Evolutionary conservation across 805 yeast genomes (phyloP).

Genomic region (Wickerhamia fluorescens): DNA sequence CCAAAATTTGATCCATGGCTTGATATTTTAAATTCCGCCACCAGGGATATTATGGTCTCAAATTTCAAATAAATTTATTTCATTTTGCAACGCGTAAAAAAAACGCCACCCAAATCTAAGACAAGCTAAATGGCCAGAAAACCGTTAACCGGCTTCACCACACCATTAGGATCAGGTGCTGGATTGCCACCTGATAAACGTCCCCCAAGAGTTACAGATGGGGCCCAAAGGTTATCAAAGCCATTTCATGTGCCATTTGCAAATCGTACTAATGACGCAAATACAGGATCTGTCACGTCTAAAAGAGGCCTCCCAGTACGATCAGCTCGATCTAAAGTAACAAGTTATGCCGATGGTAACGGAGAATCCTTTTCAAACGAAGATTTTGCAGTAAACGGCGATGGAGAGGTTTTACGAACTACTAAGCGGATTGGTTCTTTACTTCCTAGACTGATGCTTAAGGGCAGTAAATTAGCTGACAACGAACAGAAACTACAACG

Average conservation of each 20-base stretch:
- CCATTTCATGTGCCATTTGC: conserved; percentile 67
- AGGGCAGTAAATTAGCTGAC: conserved; percentile 25
- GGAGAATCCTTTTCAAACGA: conserved; percentile 10
- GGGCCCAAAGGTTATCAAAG: conserved; percentile 45
- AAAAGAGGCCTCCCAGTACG: conserved; percentile 15
- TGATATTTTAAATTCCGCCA: too few relatives aligned
- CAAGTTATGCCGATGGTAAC: conserved; percentile 26
- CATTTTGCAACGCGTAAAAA: not conserved
- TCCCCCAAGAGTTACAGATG: conserved; percentile 47
- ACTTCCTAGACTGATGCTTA: conserved; percentile 45
- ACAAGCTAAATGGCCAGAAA: conserved; percentile 17
- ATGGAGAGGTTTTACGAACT: conserved; percentile 19
- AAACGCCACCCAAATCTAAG: not conserved
- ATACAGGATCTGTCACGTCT: conserved; percentile 1
- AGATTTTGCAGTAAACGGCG: conserved; percentile 26
- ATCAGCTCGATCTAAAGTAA: conserved; percentile 23
- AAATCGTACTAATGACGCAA: conserved; percentile 7
- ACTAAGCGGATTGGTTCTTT: conserved; percentile 46
- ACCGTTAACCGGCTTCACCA: conserved; percentile 33
- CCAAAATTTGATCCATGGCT: conserved; percentile 35
- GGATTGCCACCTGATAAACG: conserved; percentile 52
- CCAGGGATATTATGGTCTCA: not conserved
- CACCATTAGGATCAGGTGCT: conserved; percentile 61
- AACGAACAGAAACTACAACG: conserved; percentile 33
- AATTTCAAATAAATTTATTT: too few relatives aligned